A percentile compares a stretch with the other conserved stretches of the same genome.
These are phyloP conservation scores for Hymenoscyphus fructigenus DNA, from an alignment of 2,329 filamentous ascomycete genomes.

Conservation along the genomic window DNA sequence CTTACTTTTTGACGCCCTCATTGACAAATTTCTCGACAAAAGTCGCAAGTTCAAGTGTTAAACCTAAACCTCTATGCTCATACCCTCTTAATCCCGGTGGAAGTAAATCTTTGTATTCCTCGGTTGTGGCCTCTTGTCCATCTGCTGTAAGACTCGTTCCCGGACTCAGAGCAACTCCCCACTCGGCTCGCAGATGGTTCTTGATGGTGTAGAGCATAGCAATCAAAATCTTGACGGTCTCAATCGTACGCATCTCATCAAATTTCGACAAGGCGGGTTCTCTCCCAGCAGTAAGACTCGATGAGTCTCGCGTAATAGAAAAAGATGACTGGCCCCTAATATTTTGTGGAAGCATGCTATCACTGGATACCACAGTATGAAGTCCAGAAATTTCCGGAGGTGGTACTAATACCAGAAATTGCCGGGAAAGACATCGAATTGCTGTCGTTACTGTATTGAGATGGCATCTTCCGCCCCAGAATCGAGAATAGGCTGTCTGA, in stretches of 20 bases:
- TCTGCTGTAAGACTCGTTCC: slow-evolving; percentile 34
- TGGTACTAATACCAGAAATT: slow-evolving; percentile 45
- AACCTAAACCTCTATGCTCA: slow-evolving; percentile 57
- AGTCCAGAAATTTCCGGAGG: slow-evolving; percentile 29
- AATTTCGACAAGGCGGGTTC: slow-evolving; percentile 19
- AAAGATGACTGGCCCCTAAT: slow-evolving; percentile 6
- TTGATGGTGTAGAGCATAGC: slow-evolving; percentile 64
- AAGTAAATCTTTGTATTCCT: slow-evolving; percentile 51
- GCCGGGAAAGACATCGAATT: slow-evolving; percentile 58
- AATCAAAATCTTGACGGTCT: slow-evolving; percentile 56
- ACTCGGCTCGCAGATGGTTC: slow-evolving; percentile 63
- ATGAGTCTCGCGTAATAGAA: slow-evolving; percentile 4
- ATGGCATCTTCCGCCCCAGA: slow-evolving; percentile 60
- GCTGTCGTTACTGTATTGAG: slow-evolving; percentile 57
- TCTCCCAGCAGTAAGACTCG: slow-evolving; percentile 8
- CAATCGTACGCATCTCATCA: slow-evolving; percentile 50
- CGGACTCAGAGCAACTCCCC: slow-evolving; percentile 46
- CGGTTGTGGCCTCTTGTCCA: slow-evolving; percentile 36
- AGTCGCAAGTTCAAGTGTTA: slow-evolving; percentile 60
- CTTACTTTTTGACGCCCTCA: slow-evolving; percentile 46
- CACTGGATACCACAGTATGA: slow-evolving; percentile 25
- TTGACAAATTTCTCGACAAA: slow-evolving; percentile 61
- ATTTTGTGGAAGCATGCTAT: slow-evolving; percentile 24
- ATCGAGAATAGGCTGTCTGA: slow-evolving; percentile 44
- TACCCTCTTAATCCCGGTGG: slow-evolving; percentile 50